Evolutionary conservation across 306 rosid species (phyloP).

Genomic region (Trifolium repens): DNA sequence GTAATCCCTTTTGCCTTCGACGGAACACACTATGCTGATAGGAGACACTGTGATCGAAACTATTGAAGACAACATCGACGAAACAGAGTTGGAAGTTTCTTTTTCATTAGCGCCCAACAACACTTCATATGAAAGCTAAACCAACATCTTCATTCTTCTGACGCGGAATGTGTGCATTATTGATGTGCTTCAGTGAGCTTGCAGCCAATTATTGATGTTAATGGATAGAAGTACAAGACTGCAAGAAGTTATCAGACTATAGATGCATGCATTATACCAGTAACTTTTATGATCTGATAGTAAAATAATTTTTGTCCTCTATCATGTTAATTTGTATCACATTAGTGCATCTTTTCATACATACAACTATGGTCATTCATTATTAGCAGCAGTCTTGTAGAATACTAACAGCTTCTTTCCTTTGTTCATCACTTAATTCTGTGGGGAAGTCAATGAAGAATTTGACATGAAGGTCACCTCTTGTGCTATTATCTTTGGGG

Average conservation of each 20-base stretch:
- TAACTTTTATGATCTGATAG: background rate
- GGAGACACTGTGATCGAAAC: conserved; percentile 52
- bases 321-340: conserved; percentile 28
- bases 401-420: conserved; percentile 61
- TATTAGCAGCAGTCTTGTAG: conserved; percentile 62
- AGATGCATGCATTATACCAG: conserved; percentile 11
- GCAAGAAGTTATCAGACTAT: conserved; percentile 26
- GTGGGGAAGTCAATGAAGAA: conserved; percentile 70
- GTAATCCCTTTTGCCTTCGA: conserved; percentile 21
- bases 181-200: conserved; percentile 31
- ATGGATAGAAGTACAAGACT: conserved; percentile 5
- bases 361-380: conserved; percentile 37
- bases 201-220: background rate
- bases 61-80: conserved; percentile 54
- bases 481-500: conserved; percentile 50
- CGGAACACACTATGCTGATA: conserved; percentile 3
- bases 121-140: conserved; percentile 37
- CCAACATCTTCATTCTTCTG: conserved; percentile 42
- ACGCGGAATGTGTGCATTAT: conserved; percentile 4
- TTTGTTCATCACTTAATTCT: conserved; percentile 58
- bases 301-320: background rate
- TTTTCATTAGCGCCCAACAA: conserved; percentile 41
- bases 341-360: conserved; percentile 5
- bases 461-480: conserved; percentile 77
- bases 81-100: conserved; percentile 60